These are phyloP conservation scores for Chenopodium formosanum DNA, from an alignment of 148 eudicot genomes.

Conservation along the genomic window DNA sequence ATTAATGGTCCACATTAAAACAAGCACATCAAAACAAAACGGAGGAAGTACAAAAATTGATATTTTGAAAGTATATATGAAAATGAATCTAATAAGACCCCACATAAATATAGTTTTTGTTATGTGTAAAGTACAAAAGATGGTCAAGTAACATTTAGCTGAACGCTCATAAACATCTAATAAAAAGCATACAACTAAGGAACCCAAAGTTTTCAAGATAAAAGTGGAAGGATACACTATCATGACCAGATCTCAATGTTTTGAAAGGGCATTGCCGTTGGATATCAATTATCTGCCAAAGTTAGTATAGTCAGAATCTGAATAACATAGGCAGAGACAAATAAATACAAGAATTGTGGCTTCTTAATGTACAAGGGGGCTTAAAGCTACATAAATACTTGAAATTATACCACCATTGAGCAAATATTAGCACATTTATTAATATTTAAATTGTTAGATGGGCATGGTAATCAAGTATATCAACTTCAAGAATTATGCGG, in stretches of 20 bases:
- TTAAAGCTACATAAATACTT: not conserved
- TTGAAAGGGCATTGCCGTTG: conserved; percentile 74
- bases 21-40: too few species aligned
- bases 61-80: too few species aligned
- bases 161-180: not conserved
- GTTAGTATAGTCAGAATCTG: conserved; percentile 25
- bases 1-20: too few species aligned
- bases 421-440: not conserved
- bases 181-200: not conserved
- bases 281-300: conserved; percentile 79
- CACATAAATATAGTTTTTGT: too few species aligned
- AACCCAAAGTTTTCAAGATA: not conserved
- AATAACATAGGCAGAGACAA: conserved; percentile 7
- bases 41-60: too few species aligned
- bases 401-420: not conserved
- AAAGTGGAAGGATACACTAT: conserved; percentile 71
- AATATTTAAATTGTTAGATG: not conserved
- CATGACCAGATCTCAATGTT: conserved; percentile 86
- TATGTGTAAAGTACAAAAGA: too few species aligned
- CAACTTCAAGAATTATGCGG: not conserved
- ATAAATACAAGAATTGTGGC: not conserved
- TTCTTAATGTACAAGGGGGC: not conserved
- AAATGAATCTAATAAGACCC: too few species aligned
- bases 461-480: conserved; percentile 1
- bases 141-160: not conserved